phyloP scores from a whole-genome alignment of 345 rosid species.

The Lepidium aucheri region DNA sequence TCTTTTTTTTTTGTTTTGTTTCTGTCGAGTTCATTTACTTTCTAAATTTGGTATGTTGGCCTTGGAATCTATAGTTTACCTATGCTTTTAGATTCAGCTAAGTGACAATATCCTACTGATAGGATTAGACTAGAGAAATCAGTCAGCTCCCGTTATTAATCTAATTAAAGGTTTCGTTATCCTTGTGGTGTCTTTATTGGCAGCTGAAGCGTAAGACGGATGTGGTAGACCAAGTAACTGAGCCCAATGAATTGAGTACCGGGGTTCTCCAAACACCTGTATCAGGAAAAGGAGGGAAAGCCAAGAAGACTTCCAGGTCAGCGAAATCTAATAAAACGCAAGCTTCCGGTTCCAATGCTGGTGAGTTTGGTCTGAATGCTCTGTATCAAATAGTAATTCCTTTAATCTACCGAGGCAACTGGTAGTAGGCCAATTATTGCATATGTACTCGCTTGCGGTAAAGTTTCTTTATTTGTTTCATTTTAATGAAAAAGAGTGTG shows the following conservation, averaged over 20 bases:
- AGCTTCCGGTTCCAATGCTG: slow-evolving; percentile 55
- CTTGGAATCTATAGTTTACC: background rate
- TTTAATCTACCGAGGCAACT: background rate
- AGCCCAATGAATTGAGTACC: slow-evolving; percentile 41
- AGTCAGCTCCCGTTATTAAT: background rate
- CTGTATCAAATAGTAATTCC: background rate
- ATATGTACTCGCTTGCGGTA: background rate
- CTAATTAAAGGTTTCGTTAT: background rate
- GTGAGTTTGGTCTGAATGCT: slow-evolving; percentile 31
- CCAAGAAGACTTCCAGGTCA: slow-evolving; percentile 53
- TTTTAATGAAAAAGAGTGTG: background rate
- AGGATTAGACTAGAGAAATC: background rate
- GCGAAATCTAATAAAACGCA: slow-evolving; percentile 46
- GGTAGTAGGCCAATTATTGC: background rate
- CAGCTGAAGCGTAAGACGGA: slow-evolving; percentile 79
- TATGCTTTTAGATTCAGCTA: background rate
- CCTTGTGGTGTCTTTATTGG: slow-evolving; percentile 26
- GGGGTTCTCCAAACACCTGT: slow-evolving; percentile 64
- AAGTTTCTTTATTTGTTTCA: background rate
- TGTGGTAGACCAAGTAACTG: slow-evolving; percentile 42
- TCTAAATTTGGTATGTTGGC: background rate
- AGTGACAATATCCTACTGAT: slow-evolving; percentile 8
- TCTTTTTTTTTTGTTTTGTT: background rate
- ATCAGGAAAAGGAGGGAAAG: slow-evolving; percentile 68
- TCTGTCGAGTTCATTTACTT: background rate